phyloP scores from a whole-genome alignment of 495 filamentous ascomycete genomes.

The Daldinia caldariorum region DNA sequence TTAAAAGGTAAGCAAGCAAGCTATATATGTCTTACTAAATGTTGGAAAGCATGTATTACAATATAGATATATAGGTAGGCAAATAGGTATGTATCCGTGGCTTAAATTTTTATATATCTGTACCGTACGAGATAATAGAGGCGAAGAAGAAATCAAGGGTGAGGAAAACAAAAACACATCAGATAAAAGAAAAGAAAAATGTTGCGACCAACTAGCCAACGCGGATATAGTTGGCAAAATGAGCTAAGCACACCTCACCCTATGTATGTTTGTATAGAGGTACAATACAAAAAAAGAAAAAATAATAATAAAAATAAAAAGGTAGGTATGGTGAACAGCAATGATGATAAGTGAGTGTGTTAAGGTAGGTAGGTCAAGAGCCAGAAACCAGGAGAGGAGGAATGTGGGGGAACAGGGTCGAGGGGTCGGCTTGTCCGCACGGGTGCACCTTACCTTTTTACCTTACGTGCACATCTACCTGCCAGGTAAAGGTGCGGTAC shows the following conservation, averaged over 20 bases:
- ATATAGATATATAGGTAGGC: neutral
- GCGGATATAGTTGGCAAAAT: neutral
- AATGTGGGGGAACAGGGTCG: constrained; percentile 32
- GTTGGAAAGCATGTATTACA: constrained; percentile 5
- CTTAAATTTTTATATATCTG: neutral
- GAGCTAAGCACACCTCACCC: neutral
- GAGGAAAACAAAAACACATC: neutral
- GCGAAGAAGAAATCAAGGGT: neutral
- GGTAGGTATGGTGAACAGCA: neutral
- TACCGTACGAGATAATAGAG: neutral
- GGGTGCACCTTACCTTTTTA: constrained; percentile 6
- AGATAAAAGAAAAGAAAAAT: neutral
- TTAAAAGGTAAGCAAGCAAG: neutral
- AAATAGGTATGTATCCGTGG: neutral
- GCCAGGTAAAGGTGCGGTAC: no score
- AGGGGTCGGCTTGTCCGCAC: neutral
- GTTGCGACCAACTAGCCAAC: neutral
- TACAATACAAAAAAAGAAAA: neutral
- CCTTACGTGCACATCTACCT: neutral
- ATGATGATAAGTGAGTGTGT: neutral
- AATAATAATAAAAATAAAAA: no score
- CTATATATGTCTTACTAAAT: neutral
- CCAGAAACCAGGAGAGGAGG: constrained; percentile 6
- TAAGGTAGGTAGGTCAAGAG: constrained; percentile 3
- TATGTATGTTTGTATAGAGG: neutral